Percentiles rank a stretch among this genome's conserved stretches.
These are phyloP conservation scores for Eudorina sp. DNA, from an alignment of 139 green algal genomes.

Conservation along the genomic window DNA sequence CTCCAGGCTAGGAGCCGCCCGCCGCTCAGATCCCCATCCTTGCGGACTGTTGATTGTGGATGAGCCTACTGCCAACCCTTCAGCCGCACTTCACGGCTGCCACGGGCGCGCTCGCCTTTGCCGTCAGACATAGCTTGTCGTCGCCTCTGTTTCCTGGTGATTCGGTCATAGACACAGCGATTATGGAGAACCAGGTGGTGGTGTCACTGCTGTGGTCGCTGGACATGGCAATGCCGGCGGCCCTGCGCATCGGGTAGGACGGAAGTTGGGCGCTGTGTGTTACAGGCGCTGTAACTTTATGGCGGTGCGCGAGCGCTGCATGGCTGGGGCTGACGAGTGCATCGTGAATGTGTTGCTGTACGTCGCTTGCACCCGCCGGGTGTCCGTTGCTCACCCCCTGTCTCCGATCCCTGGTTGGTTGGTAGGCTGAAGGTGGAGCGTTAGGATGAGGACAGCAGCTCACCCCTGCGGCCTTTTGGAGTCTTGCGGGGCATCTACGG, in stretches of 20 bases:
- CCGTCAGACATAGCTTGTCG: neutral
- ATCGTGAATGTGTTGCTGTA: neutral
- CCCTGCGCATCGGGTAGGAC: neutral
- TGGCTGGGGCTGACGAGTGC: neutral
- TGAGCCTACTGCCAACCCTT: neutral
- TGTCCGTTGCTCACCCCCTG: slow-evolving; percentile 13
- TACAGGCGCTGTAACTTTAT: too few species aligned
- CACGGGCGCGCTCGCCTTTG: slow-evolving; percentile 8
- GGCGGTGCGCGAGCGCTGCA: neutral
- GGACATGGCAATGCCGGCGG: neutral
- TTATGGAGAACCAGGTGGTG: neutral
- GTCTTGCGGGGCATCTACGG: slow-evolving; percentile 1
- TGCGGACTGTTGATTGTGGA: neutral
- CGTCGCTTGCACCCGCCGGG: neutral
- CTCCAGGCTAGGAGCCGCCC: neutral
- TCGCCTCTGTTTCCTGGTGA: neutral
- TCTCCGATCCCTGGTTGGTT: neutral
- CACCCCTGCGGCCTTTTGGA: slow-evolving; percentile 9
- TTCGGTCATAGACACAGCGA: neutral
- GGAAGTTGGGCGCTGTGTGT: neutral
- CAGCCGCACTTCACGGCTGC: neutral
- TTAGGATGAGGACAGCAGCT: slow-evolving; percentile 1
- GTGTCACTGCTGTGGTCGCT: slow-evolving; percentile 18
- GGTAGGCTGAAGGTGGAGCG: slow-evolving; percentile 19
- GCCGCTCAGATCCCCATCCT: too few species aligned